A percentile compares a stretch with the other conserved stretches of the same genome.
phyloP scores from a whole-genome alignment of 805 yeast genomes.

The Myxozyma melibiosi region DNA sequence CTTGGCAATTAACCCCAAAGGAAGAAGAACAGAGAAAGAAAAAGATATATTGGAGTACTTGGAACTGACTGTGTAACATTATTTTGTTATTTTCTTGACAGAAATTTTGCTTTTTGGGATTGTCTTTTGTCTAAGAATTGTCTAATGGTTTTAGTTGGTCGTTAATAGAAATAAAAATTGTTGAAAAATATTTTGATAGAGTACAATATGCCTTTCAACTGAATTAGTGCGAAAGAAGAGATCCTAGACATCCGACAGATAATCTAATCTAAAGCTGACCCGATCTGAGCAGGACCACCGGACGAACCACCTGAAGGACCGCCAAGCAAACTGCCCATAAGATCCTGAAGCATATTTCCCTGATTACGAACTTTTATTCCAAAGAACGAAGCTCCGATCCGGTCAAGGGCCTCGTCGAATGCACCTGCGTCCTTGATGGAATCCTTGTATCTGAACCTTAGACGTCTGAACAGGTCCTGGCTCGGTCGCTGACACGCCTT shows the following conservation, averaged over 20 bases:
- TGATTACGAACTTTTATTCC: conserved; percentile 57
- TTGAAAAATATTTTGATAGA: background rate
- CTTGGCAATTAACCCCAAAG: too few relatives aligned
- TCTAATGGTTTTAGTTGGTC: too few relatives aligned
- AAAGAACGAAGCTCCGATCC: conserved; percentile 65
- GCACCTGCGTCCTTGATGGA: conserved; percentile 43
- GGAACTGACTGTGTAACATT: too few relatives aligned
- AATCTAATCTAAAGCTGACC: background rate
- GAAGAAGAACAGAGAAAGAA: too few relatives aligned
- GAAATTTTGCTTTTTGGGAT: too few relatives aligned
- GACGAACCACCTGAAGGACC: conserved; percentile 17
- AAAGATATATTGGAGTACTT: too few relatives aligned
- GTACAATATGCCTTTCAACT: background rate
- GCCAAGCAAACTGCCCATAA: conserved; percentile 70
- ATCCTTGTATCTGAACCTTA: conserved; percentile 53
- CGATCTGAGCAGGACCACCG: background rate
- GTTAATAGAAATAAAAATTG: too few relatives aligned
- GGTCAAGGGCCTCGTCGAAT: conserved; percentile 51
- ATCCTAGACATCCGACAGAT: too few relatives aligned
- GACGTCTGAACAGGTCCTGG: conserved; percentile 55
- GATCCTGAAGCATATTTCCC: conserved; percentile 61
- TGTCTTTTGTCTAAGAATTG: too few relatives aligned
- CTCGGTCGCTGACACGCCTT: conserved; percentile 58
- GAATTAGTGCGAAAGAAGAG: too few relatives aligned
- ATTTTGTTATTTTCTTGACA: too few relatives aligned